These are phyloP conservation scores for Cladorrhinum sp. DNA, from an alignment of 2,329 filamentous ascomycete species.

Conservation along the genomic window DNA sequence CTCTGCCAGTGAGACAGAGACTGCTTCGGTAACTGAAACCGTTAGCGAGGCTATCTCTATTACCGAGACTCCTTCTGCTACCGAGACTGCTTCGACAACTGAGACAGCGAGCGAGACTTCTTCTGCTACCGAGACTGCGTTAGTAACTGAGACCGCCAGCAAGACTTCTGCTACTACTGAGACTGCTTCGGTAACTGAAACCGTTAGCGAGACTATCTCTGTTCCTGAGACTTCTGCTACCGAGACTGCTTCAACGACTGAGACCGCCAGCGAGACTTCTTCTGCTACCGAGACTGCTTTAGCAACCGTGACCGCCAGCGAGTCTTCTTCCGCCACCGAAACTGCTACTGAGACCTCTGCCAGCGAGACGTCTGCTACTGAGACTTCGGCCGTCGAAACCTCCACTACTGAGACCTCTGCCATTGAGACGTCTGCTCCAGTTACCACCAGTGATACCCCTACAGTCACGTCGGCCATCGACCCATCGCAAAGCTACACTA, in stretches of 20 bases:
- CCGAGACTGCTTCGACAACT: constrained; percentile 3
- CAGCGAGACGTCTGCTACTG: constrained; percentile 1
- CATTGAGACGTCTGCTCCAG: neutral
- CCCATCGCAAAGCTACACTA: constrained; percentile 23
- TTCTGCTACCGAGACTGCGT: neutral
- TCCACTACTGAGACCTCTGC: neutral
- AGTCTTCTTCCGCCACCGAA: neutral
- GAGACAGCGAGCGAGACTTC: neutral
- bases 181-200: neutral
- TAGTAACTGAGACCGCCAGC: constrained; percentile 1
- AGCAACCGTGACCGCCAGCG: neutral
- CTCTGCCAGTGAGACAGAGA: neutral
- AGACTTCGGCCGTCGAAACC: neutral
- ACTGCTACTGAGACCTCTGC: neutral
- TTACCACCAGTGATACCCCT: constrained; percentile 1
- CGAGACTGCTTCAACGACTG: constrained; percentile 1
- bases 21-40: constrained; percentile 6
- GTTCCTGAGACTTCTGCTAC: neutral
- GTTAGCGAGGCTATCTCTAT: constrained; percentile 1
- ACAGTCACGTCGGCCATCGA: constrained; percentile 9
- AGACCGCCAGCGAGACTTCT: neutral
- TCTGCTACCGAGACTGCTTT: neutral
- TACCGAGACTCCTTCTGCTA: neutral
- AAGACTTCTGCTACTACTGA: neutral
- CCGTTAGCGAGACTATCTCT: too few relatives aligned